A percentile compares a stretch with the other conserved stretches of the same genome.
These are phyloP conservation scores for Noccaea caerulescens DNA, from an alignment of 345 rosid genomes.

Conservation along the genomic window DNA sequence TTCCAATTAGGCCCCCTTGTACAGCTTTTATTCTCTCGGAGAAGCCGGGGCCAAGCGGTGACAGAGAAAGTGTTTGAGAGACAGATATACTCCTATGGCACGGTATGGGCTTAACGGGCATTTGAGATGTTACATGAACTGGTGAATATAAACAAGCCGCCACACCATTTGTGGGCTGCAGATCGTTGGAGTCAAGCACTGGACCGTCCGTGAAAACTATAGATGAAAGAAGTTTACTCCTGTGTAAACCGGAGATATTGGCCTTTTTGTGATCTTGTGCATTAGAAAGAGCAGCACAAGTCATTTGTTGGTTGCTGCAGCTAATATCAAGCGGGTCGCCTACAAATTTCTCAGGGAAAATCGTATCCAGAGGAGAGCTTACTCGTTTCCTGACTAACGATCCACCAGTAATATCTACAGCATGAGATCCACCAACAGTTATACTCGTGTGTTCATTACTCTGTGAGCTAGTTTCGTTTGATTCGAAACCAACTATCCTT, in stretches of 20 bases:
- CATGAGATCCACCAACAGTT: conserved; percentile 44
- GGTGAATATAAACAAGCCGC: conserved; percentile 40
- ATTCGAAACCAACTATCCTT: conserved; percentile 76
- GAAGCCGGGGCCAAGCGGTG: conserved; percentile 86
- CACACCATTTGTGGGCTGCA: conserved; percentile 24
- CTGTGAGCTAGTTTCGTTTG: conserved; percentile 46
- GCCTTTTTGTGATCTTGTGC: conserved; percentile 71
- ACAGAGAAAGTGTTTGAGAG: conserved; percentile 65
- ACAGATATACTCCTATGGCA: conserved; percentile 48
- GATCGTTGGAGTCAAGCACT: conserved; percentile 48
- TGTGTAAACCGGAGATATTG: conserved; percentile 54
- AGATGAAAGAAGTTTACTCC: conserved; percentile 45
- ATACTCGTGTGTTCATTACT: conserved; percentile 41
- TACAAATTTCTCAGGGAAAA: conserved; percentile 54
- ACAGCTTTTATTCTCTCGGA: conserved; percentile 53
- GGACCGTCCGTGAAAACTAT: conserved; percentile 69
- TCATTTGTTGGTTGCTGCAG: conserved; percentile 44
- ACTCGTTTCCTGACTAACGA: conserved; percentile 71
- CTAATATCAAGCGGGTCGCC: conserved; percentile 60
- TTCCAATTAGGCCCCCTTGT: conserved; percentile 39
- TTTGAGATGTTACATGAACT: conserved; percentile 43
- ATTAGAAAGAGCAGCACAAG: conserved; percentile 37
- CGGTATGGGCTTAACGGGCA: conserved; percentile 45
- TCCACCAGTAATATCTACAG: conserved; percentile 50
- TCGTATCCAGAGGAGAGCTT: conserved; percentile 64